Percentiles rank a stretch among this genome's conserved stretches.
These are phyloP conservation scores for Yarrowia phangngaensis DNA, from an alignment of 805 yeast genomes.

Conservation along the genomic window DNA sequence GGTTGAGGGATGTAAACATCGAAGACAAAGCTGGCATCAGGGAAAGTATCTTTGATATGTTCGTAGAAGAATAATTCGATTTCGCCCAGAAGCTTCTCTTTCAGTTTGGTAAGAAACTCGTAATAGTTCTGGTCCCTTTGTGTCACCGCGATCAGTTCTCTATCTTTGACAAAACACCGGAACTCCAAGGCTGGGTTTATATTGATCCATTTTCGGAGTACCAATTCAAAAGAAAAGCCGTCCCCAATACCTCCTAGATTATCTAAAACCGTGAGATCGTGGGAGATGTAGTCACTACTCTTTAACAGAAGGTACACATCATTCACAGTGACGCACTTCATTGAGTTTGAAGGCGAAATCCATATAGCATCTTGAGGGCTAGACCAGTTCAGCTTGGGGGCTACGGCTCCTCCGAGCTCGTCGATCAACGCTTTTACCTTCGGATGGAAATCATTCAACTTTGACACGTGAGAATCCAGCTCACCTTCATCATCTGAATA, in stretches of 20 bases:
- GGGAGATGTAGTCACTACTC: constrained; percentile 81
- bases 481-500: constrained; percentile 35
- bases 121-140: constrained; percentile 88
- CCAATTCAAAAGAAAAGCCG: constrained; percentile 51
- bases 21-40: constrained; percentile 57
- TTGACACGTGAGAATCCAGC: constrained; percentile 38
- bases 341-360: constrained; percentile 76
- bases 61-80: constrained; percentile 56
- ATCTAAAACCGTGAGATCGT: constrained; percentile 75
- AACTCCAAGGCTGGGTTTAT: constrained; percentile 90
- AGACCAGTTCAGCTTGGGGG: constrained; percentile 95
- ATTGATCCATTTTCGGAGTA: constrained; percentile 76
- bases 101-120: constrained; percentile 56
- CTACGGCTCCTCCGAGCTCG: constrained; percentile 55
- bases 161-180: constrained; percentile 70
- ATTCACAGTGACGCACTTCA: constrained; percentile 63
- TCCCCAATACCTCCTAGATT: constrained; percentile 28
- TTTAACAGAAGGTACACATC: constrained; percentile 80
- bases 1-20: constrained; percentile 85
- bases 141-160: constrained; percentile 63
- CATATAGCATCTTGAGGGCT: constrained; percentile 93
- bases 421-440: constrained; percentile 47
- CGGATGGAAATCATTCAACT: constrained; percentile 55
- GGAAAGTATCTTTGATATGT: constrained; percentile 48
- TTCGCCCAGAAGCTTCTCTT: constrained; percentile 46